Evolutionary conservation across 2,329 filamentous ascomycete genomes (phyloP), one percentile per base, ranked within the genome.

Genomic region (Arthrobotrys sinensis): DNA sequence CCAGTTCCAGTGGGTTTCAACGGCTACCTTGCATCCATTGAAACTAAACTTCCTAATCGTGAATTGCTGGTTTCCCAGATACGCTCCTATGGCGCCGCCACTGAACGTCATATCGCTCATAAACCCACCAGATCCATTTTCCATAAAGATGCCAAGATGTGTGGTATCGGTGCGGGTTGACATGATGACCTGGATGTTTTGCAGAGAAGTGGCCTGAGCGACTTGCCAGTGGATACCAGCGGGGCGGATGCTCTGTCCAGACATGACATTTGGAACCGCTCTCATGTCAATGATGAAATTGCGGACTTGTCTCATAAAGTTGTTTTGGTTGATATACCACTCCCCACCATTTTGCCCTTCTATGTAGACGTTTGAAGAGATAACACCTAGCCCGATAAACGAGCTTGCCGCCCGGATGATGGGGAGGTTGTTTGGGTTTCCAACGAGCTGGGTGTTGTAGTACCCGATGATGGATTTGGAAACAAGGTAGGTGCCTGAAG

Each of bases 361-460:
- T 40, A 89, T 88, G 84, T 98, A 98, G 0, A 94, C 94, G 82
- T 98, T 91, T 1, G 93, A 88, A 83, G 97, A 94, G 81, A 98
- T 92, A 64, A 98, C 88, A 52, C 92, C 94, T 86, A 97, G 94
- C 95, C 1, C 86, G 80, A 83, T 98, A 98, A 82, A 86, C 94
- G 94, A 86, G 50, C 90, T 84, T 0, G 84, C 97, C 87, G 89
- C 84, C 2, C 92, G 91, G 5, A 69, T 34, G 10, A 38, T 48
- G 0, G 66, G 66, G 38, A 12, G 43, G 34, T 36, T 19, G 4
- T 16, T 46, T 3, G 52, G 19, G 36, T 73, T 34, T 12, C 81
- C 80, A 21, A 82, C 80, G 10, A 82, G 4, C 48, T 82, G 80
- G 0, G 81, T 82, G 14, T 48, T 63, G 38, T 75, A 82, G 36